phyloP scores from a whole-genome alignment of 1,284 basidiomycete species.

The Malassezia globosa region DNA sequence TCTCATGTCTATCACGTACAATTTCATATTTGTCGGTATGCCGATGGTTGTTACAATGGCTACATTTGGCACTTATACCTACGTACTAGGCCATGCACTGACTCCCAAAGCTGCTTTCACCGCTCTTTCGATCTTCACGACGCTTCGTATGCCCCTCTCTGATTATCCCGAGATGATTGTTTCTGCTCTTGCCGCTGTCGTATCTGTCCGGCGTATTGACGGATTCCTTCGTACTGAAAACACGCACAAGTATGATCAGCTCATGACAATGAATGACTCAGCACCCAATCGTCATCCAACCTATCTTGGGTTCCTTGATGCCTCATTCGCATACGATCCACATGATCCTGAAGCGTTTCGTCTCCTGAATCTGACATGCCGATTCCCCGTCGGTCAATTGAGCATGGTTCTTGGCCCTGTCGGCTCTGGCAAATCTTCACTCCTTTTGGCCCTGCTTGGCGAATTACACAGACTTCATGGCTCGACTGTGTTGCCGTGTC shows the following conservation, averaged over 20 bases:
- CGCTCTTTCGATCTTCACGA: constrained; percentile 50
- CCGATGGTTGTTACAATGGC: constrained; percentile 56
- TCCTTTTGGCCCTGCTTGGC: constrained; percentile 21
- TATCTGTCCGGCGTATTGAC: constrained; percentile 39
- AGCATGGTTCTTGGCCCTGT: constrained; percentile 47
- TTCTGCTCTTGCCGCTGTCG: constrained; percentile 40
- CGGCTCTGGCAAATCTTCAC: constrained; percentile 21
- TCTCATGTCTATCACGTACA: constrained; percentile 42
- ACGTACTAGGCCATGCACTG: constrained; percentile 49
- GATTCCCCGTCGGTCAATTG: constrained; percentile 54
- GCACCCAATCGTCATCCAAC: constrained; percentile 24
- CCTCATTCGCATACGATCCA: constrained; percentile 43
- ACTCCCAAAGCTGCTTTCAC: constrained; percentile 50
- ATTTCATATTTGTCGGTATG: constrained; percentile 52
- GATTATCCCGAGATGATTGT: constrained; percentile 45
- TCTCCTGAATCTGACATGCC: constrained; percentile 50
- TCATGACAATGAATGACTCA: constrained; percentile 25
- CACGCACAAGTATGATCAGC: constrained; percentile 51
- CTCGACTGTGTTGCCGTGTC: constrained; percentile 7
- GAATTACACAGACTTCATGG: constrained; percentile 14
- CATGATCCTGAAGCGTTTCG: background rate
- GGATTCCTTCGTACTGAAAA: constrained; percentile 51
- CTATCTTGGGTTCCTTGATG: constrained; percentile 50
- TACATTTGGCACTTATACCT: constrained; percentile 56
- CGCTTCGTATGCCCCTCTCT: constrained; percentile 20